Evolutionary conservation across 1,139 yeast species (phyloP).

Genomic region (Hyphopichia fennica): DNA sequence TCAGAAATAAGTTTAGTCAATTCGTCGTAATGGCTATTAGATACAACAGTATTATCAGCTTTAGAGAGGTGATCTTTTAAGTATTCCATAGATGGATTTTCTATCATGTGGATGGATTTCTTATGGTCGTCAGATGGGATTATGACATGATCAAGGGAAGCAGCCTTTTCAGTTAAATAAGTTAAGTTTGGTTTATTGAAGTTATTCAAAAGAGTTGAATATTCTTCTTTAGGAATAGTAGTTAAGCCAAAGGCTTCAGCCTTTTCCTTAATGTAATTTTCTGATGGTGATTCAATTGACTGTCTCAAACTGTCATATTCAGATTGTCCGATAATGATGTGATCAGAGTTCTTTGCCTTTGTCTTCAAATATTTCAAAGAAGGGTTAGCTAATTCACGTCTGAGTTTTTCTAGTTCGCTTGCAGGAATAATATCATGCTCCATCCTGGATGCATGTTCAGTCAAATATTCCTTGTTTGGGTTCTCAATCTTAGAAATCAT

Average conservation of each 20-base stretch:
- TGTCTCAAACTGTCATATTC: slow-evolving; percentile 17
- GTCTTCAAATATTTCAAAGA: slow-evolving; percentile 20
- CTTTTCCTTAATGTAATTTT: slow-evolving; percentile 23
- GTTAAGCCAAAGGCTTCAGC: slow-evolving; percentile 25
- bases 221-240: slow-evolving; percentile 8
- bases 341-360: slow-evolving; percentile 13
- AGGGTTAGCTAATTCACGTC: slow-evolving; percentile 21
- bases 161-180: slow-evolving; percentile 8
- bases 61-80: slow-evolving; percentile 20
- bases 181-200: not conserved
- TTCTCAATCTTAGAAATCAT: slow-evolving; percentile 15
- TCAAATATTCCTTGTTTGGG: slow-evolving; percentile 18
- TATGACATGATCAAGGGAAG: not conserved
- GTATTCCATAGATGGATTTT: slow-evolving; percentile 16
- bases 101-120: slow-evolving; percentile 3
- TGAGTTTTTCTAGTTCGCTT: slow-evolving; percentile 14
- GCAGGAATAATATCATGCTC: slow-evolving; percentile 7
- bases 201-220: slow-evolving; percentile 1
- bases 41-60: slow-evolving; percentile 18
- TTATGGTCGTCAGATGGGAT: slow-evolving; percentile 6
- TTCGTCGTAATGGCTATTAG: slow-evolving; percentile 22
- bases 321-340: slow-evolving; percentile 13
- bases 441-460: slow-evolving; percentile 11
- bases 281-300: slow-evolving; percentile 16
- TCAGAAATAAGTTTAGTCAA: slow-evolving; percentile 25